phyloP scores from a whole-genome alignment of 1,284 basidiomycete species.

The Pseudozyma pruni region DNA sequence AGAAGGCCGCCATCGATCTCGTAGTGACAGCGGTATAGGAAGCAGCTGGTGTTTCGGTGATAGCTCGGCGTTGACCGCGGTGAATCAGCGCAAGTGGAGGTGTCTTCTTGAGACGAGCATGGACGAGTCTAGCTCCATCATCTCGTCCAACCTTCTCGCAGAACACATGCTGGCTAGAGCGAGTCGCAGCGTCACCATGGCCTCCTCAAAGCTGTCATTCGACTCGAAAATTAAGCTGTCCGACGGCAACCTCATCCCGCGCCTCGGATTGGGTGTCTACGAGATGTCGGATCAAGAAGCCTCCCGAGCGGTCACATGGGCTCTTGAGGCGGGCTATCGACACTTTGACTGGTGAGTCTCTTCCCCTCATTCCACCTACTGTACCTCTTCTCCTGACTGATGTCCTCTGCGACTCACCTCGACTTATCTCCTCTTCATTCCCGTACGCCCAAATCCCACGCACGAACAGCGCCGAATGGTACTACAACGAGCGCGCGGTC shows the following conservation, averaged over 20 bases:
- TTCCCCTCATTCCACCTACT: neutral
- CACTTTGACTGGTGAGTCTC: slow-evolving; percentile 38
- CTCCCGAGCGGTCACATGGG: slow-evolving; percentile 29
- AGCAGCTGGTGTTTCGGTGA: slow-evolving; percentile 2
- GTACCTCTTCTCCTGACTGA: no score
- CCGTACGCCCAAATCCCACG: no score
- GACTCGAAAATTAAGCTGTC: slow-evolving; percentile 18
- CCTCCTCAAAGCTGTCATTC: slow-evolving; percentile 9
- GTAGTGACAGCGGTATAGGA: no score
- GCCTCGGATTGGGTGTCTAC: slow-evolving; percentile 30
- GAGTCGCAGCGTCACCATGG: slow-evolving; percentile 2
- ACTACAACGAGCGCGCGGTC: slow-evolving; percentile 30
- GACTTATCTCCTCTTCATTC: no score
- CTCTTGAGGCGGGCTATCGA: slow-evolving; percentile 31
- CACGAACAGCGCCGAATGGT: slow-evolving; percentile 37
- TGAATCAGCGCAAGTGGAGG: slow-evolving; percentile 5
- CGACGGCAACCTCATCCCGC: slow-evolving; percentile 20
- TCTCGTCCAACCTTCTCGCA: neutral
- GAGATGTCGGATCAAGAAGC: slow-evolving; percentile 29
- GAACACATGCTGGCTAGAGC: neutral
- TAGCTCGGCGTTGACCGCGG: neutral
- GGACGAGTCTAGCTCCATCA: slow-evolving; percentile 1
- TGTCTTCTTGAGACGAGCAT: no score
- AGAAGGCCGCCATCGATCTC: no score
- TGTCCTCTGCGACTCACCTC: no score